Percentiles rank a stretch among this genome's conserved stretches.
Conservation (phyloP, 225 moss, liverwort and hornwort genomes). For the Takakia lepidozioides region DNA sequence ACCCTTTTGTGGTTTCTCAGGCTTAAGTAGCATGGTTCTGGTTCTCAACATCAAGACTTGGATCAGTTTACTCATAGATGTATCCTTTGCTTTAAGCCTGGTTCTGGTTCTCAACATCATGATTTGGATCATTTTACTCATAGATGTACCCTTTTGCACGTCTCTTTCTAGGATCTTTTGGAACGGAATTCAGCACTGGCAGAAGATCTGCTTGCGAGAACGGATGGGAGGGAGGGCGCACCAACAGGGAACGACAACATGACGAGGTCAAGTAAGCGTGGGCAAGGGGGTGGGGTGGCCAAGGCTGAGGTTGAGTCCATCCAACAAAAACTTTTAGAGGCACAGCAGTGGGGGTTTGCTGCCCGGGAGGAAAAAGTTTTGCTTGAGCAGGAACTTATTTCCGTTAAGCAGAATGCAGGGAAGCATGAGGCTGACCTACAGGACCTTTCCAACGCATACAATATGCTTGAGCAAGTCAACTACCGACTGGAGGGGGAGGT, state of each 20-base stretch:
- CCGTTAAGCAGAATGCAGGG: slow-evolving; percentile 41
- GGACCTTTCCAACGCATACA: slow-evolving; percentile 82
- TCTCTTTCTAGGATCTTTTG: slow-evolving; percentile 34
- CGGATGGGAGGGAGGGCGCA: slow-evolving; percentile 23
- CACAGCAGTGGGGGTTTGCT: slow-evolving; percentile 39
- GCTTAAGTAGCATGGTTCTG: no score
- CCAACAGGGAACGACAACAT: slow-evolving; percentile 33
- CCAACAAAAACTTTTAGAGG: slow-evolving; percentile 59
- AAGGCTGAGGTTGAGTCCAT: slow-evolving; percentile 61
- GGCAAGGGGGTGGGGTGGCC: slow-evolving; percentile 31
- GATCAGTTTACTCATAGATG: background rate
- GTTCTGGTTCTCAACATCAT: background rate
- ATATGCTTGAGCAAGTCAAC: slow-evolving; percentile 75
- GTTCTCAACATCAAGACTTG: background rate
- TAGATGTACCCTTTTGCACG: background rate
- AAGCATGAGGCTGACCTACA: slow-evolving; percentile 77
- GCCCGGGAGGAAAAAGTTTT: slow-evolving; percentile 45
- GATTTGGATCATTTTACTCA: background rate
- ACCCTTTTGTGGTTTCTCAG: background rate
- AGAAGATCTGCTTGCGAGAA: slow-evolving; percentile 52
- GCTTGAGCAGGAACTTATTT: slow-evolving; percentile 43
- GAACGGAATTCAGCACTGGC: slow-evolving; percentile 79
- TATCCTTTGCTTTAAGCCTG: background rate
- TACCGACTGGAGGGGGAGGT: slow-evolving; percentile 66
- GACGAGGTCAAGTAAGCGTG: slow-evolving; percentile 26